Evolutionary conservation across 2,329 filamentous ascomycete genomes (phyloP), one percentile per base, ranked within the genome.

Genomic region (Phyllosticta citribraziliensis): DNA sequence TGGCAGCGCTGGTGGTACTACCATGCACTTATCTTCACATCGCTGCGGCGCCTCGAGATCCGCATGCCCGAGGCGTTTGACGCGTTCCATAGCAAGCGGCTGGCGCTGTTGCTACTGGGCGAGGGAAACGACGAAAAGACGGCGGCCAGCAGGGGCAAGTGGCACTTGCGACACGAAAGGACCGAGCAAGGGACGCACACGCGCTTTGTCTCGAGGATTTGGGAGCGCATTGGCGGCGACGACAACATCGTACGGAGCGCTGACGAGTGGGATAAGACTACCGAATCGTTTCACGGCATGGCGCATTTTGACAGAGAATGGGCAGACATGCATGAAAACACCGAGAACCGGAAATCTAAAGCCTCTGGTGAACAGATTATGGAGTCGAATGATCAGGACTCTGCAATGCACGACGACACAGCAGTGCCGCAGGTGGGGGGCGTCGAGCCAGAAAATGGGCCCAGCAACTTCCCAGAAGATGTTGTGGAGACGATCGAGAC

Each of bases 1-100:
- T 61, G 59, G 59, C 59, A 56, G 59, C 54, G 54, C 17, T 61
- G 40, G 40, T 61, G 54, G 59, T n/a, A 55, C 8, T 47, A 11
- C 14, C 11, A 17, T 17, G 54, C 59, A 27, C 50, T 57, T 54
- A n/a, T 20, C 17, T 57, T 61, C 20, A 33, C 54, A 50, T 30
- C 53, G 27, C 27, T 61, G 47, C 40, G 59, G 17, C n/a, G 47
- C 25, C 59, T 61, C 40, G 17, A 50, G 1, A 52, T 61, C 6
- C 19, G 59, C 14, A 61, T 61, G 59, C 59, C 59, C 19, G 11
- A 10, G n/a, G 8, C 11, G 19, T 57, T 56, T 9, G 59, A 61
- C 47, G 27, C 4, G 24, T 61, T 19, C 22, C 8, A 50, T 5
- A 61, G 54, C 54, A 12, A 17, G 56, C 2, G 33, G 52, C 25